These are phyloP conservation scores for Botrytis medusae DNA, from an alignment of 2,329 filamentous ascomycete genomes.

Conservation along the genomic window DNA sequence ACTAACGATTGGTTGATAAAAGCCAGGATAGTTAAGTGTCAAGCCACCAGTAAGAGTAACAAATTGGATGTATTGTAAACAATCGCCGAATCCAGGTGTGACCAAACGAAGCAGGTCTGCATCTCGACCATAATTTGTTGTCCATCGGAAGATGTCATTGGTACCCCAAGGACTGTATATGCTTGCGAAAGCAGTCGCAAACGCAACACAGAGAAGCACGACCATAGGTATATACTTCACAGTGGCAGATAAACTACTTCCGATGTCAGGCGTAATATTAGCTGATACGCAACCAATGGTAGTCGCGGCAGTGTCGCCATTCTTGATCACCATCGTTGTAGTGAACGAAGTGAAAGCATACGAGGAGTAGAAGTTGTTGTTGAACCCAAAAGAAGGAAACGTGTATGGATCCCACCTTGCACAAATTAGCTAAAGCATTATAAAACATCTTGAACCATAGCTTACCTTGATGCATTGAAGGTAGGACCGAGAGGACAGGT, in stretches of 20 bases:
- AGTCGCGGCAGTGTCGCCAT: slow-evolving; percentile 64
- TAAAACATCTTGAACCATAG: slow-evolving; percentile 6
- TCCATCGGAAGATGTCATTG: slow-evolving; percentile 87
- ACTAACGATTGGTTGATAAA: slow-evolving; percentile 87
- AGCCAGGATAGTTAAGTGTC: slow-evolving; percentile 86
- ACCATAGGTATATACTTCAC: slow-evolving; percentile 75
- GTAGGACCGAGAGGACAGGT: slow-evolving; percentile 74
- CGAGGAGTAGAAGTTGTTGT: slow-evolving; percentile 72
- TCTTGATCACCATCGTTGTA: slow-evolving; percentile 70
- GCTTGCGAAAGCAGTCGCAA: slow-evolving; percentile 80
- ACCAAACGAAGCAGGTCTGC: slow-evolving; percentile 88
- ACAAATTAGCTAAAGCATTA: slow-evolving; percentile 6
- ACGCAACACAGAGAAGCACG: slow-evolving; percentile 74
- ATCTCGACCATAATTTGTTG: slow-evolving; percentile 95
- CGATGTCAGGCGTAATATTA: slow-evolving; percentile 81
- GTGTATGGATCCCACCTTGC: slow-evolving; percentile 43
- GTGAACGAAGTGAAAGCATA: slow-evolving; percentile 85
- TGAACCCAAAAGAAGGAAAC: slow-evolving; percentile 72
- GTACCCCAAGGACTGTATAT: slow-evolving; percentile 95
- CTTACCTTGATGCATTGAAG: slow-evolving; percentile 59
- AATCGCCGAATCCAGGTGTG: slow-evolving; percentile 94
- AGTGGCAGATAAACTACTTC: slow-evolving; percentile 63
- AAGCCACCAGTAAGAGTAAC: slow-evolving; percentile 83
- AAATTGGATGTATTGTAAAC: slow-evolving; percentile 95
- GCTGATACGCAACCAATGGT: slow-evolving; percentile 77